phyloP scores from a whole-genome alignment of 371 early-diverging fungal species.

The Mucor plumbeus region DNA sequence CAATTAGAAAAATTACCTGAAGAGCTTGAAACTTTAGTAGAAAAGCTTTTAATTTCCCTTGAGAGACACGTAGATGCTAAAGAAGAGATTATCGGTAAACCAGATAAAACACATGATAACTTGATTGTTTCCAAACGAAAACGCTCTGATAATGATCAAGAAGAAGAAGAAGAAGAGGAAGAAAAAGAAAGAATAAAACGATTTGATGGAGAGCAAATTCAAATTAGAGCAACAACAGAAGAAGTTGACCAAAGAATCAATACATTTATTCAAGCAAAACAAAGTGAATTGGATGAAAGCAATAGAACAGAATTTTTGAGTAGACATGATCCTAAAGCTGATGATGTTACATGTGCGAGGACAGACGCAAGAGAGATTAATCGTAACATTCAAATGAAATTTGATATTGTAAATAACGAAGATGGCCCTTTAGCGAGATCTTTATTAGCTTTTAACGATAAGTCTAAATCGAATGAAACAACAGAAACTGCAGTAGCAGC shows the following conservation, averaged over 20 bases:
- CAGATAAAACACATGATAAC: constrained; percentile 18
- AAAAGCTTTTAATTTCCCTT: constrained; percentile 38
- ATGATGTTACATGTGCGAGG: constrained; percentile 66
- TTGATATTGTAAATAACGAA: constrained; percentile 77
- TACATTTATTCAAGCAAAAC: constrained; percentile 64
- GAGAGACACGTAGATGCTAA: constrained; percentile 44
- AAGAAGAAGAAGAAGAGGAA: constrained; percentile 33
- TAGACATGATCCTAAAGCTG: constrained; percentile 45
- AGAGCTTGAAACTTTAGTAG: constrained; percentile 42
- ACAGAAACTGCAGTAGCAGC: not conserved
- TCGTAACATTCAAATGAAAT: constrained; percentile 82
- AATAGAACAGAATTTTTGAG: constrained; percentile 72
- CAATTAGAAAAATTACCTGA: constrained; percentile 38
- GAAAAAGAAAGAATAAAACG: constrained; percentile 38
- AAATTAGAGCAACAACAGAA: constrained; percentile 48
- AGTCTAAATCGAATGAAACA: not conserved
- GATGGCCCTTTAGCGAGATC: constrained; percentile 77
- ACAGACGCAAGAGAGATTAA: constrained; percentile 77
- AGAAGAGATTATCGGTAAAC: constrained; percentile 26
- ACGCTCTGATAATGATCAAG: constrained; percentile 16
- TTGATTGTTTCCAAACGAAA: constrained; percentile 33
- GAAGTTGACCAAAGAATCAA: constrained; percentile 58
- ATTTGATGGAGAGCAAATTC: constrained; percentile 50
- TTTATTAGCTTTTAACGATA: constrained; percentile 22
- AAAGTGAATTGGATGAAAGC: constrained; percentile 71